Percentiles rank a stretch among this genome's conserved stretches.
Conservation (phyloP, 2,329 filamentous ascomycete genomes). For the Fusarium tjaetaba region DNA sequence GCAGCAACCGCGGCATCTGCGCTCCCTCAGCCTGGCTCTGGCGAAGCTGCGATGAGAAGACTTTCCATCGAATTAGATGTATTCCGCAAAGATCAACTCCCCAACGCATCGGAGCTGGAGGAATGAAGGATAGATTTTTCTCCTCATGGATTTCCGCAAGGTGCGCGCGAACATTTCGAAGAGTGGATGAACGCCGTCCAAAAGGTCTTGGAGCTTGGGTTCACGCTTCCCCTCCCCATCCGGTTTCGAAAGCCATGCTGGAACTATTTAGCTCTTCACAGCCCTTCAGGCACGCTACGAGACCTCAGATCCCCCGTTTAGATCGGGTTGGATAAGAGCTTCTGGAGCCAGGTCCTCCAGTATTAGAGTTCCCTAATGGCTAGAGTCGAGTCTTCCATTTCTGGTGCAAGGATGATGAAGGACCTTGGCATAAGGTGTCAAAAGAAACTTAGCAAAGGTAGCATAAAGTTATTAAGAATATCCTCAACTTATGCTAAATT, state of each 20-base stretch:
- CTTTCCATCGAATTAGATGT: background rate
- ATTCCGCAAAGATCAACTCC: background rate
- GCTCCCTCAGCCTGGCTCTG: background rate
- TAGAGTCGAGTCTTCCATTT: no score
- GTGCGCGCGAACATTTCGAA: background rate
- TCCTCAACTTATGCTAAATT: no score
- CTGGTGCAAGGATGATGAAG: no score
- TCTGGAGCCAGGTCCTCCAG: background rate
- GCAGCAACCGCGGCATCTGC: background rate
- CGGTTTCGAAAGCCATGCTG: background rate
- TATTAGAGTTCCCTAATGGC: no score
- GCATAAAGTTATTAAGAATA: no score
- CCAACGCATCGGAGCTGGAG: background rate
- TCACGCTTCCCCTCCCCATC: background rate
- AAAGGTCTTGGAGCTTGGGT: background rate
- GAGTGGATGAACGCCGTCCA: background rate
- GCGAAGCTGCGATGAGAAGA: background rate
- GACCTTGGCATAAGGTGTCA: no score
- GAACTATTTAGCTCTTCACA: no score
- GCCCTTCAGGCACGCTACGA: no score
- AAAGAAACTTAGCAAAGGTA: no score
- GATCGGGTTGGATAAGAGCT: no score
- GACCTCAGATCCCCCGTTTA: no score
- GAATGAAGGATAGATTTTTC: rapidly evolving
- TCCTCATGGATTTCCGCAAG: background rate